Base-by-base conservation (phyloP, 768 basidiomycete genomes). In the Tylopilus felleus region DNA sequence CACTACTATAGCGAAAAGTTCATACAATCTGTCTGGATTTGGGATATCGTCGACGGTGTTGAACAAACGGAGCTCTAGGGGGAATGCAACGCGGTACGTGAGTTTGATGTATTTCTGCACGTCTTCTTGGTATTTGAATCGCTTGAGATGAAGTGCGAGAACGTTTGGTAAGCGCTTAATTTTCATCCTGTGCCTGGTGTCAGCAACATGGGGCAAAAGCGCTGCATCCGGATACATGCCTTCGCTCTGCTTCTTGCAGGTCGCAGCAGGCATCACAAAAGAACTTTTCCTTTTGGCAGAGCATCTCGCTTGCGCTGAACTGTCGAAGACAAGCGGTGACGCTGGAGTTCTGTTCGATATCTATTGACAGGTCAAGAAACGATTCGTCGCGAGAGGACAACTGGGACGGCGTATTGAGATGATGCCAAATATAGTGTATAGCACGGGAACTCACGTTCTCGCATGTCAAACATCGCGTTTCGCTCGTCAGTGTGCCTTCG, bases 81-180 rank as follows among this genome's bases (percentile, higher is more conserved):
- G 96, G 73, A 99, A 98, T 4, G 93, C 93, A 47, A 98, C 96
- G 19, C 97, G 91, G 68, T 98, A 98, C 14, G 91, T 82, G 39
- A 99, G 84, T 69, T 99, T 99, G 76, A 93, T 90, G 72, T 95
- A 93, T 67, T 84, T 88, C 56, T 85, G 83, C 2, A 90, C 73
- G 60, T 93, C 88, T 71, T 98, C 96, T 70, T 97, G 94, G 67
- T 94, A 97, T 73, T 99, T 99, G 85, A 99, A 99, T 31, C 97
- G 84, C 75, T 99, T 99, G 44, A 99, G 75, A 70, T 99, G 97
- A 23, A 99, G 79, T 13, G 96, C 94, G 22, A 99, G 85, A 35
- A 99, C 80, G 67, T 98, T 96, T 1, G 97, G 97, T 0, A 98
- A 78, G 61, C 85, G 89, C 77, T 98, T 98, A 69, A 99, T 94